Conservation (phyloP, 495 filamentous ascomycete species). For the Annulohypoxylon maeteangense region DNA sequence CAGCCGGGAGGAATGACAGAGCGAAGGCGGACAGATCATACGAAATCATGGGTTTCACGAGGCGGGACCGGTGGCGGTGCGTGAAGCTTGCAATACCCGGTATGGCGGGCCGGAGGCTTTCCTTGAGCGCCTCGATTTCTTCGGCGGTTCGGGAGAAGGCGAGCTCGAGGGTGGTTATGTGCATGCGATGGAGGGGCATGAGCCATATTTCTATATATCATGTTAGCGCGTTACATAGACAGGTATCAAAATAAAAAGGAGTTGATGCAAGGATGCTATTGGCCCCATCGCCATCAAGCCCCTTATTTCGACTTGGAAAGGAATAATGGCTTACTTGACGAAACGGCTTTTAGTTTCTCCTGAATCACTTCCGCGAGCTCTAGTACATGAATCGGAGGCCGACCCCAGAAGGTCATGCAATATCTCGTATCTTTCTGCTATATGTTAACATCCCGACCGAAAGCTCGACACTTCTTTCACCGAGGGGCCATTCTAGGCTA, state of each 20-base stretch:
- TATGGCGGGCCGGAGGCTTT: slow-evolving; percentile 60
- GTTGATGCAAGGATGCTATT: not conserved
- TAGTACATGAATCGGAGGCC: slow-evolving; percentile 76
- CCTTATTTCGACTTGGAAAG: too few species aligned
- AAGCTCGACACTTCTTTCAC: slow-evolving; percentile 7
- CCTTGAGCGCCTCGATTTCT: slow-evolving; percentile 70
- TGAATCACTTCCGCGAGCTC: slow-evolving; percentile 76
- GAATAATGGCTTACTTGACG: slow-evolving; percentile 66
- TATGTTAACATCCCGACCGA: slow-evolving; percentile 11
- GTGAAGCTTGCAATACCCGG: slow-evolving; percentile 70
- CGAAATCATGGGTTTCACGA: slow-evolving; percentile 83
- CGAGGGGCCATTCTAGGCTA: not conserved
- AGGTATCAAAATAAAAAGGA: not conserved
- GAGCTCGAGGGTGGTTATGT: slow-evolving; percentile 88
- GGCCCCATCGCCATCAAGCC: too few species aligned
- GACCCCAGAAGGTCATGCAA: slow-evolving; percentile 87
- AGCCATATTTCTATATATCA: slow-evolving; percentile 77
- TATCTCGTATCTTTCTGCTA: slow-evolving; percentile 70
- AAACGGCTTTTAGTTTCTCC: slow-evolving; percentile 65
- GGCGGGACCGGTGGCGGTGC: slow-evolving; percentile 69
- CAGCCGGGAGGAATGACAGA: slow-evolving; percentile 83
- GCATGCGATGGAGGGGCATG: slow-evolving; percentile 78
- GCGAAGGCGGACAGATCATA: slow-evolving; percentile 88
- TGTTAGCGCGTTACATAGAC: not conserved
- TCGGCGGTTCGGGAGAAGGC: slow-evolving; percentile 71